Percentiles rank a stretch among this genome's conserved stretches.
Conservation (phyloP, 805 yeast species). For the Tanozyma kutaoensis region DNA sequence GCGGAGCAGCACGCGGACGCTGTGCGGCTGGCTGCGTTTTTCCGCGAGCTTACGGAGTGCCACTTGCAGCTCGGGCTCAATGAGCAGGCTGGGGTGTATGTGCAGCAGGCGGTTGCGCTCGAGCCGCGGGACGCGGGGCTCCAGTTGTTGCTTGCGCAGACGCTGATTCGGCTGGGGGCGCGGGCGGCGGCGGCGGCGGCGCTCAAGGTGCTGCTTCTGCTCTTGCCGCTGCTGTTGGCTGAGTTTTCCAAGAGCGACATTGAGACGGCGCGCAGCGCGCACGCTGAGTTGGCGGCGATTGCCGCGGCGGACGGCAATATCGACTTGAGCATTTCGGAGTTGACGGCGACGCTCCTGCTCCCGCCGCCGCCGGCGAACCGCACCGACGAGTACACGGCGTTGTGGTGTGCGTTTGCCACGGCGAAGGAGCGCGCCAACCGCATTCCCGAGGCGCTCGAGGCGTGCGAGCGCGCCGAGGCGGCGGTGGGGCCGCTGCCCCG, state of each 20-base stretch:
- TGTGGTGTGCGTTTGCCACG: constrained; percentile 42
- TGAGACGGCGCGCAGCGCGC: constrained; percentile 37
- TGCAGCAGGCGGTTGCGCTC: constrained; percentile 27
- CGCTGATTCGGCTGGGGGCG: constrained; percentile 29
- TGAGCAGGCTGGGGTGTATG: constrained; percentile 39
- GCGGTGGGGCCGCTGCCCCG: constrained; percentile 32
- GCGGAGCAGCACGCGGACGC: no score
- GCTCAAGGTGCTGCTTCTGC: constrained; percentile 27
- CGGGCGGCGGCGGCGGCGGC: constrained; percentile 33
- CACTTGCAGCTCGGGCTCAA: constrained; percentile 31
- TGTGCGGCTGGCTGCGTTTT: constrained; percentile 12
- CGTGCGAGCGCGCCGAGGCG: constrained; percentile 34
- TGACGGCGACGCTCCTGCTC: constrained; percentile 34
- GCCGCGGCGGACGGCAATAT: constrained; percentile 37
- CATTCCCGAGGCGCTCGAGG: constrained; percentile 32
- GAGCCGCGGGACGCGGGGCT: constrained; percentile 29
- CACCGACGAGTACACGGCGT: constrained; percentile 31
- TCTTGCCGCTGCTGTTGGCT: constrained; percentile 17
- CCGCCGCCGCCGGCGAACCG: constrained; percentile 35
- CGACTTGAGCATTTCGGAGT: constrained; percentile 35
- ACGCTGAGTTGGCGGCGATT: constrained; percentile 43
- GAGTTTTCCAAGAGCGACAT: constrained; percentile 19
- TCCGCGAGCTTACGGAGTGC: constrained; percentile 40
- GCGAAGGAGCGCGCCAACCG: constrained; percentile 40
- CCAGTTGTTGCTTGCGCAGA: constrained; percentile 37